phyloP scores from a whole-genome alignment of 2,329 filamentous ascomycete species.

The Lanzia echinophila region DNA sequence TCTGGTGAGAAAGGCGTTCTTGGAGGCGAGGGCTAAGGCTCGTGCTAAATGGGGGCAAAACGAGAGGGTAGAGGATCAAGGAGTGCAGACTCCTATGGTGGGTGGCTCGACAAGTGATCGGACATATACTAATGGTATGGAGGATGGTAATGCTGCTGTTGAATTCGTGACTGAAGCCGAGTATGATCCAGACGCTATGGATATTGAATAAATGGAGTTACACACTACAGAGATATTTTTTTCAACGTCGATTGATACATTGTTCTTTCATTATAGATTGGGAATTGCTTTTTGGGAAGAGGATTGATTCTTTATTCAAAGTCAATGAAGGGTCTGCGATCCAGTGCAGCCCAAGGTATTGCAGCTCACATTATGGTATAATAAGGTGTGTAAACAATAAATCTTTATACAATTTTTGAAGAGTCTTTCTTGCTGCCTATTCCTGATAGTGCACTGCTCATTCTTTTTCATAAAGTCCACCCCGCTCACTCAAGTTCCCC shows the following conservation, averaged over 20 bases:
- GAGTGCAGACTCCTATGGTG: slow-evolving; percentile 13
- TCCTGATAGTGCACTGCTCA: slow-evolving; percentile 29
- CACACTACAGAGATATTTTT: too few relatives aligned
- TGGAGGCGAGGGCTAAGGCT: slow-evolving; percentile 67
- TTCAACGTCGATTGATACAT: too few relatives aligned
- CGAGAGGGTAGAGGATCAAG: slow-evolving; percentile 29
- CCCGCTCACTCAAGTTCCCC: not conserved
- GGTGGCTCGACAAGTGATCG: slow-evolving; percentile 10
- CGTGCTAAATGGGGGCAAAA: slow-evolving; percentile 50
- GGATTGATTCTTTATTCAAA: too few relatives aligned
- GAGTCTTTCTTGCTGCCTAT: slow-evolving; percentile 21
- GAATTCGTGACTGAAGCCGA: slow-evolving; percentile 18
- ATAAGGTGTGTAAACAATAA: not conserved
- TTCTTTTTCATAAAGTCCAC: not conserved
- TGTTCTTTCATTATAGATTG: too few relatives aligned
- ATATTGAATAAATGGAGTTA: slow-evolving; percentile 39
- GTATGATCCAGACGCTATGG: slow-evolving; percentile 59
- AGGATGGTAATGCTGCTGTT: not conserved
- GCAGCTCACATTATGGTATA: not conserved
- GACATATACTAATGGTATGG: slow-evolving; percentile 12
- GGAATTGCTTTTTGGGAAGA: too few relatives aligned
- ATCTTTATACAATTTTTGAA: not conserved
- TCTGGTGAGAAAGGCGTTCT: slow-evolving; percentile 73
- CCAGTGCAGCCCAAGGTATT: not conserved
- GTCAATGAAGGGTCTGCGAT: too few relatives aligned